These are phyloP conservation scores for Agrostemma githago DNA, from an alignment of 148 eudicot species.

Conservation along the genomic window DNA sequence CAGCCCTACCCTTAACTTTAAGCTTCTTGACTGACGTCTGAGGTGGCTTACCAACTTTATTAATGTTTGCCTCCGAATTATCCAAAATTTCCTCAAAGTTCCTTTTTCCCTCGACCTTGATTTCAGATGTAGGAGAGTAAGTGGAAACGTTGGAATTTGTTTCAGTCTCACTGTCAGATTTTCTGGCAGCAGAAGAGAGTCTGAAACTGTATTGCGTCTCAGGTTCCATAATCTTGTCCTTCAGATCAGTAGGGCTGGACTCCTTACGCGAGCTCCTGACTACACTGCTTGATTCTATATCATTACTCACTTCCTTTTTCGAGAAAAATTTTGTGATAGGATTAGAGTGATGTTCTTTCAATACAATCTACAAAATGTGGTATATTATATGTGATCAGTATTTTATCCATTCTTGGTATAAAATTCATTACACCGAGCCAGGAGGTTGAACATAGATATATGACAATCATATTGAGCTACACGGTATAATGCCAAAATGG, in stretches of 20 bases:
- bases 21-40: constrained; percentile 48
- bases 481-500: background rate
- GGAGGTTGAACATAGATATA: background rate
- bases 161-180: constrained; percentile 24
- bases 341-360: constrained; percentile 51
- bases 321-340: constrained; percentile 73
- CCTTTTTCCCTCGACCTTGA: constrained; percentile 41
- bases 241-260: constrained; percentile 18
- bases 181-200: background rate
- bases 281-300: constrained; percentile 29
- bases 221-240: constrained; percentile 40
- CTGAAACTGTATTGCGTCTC: constrained; percentile 18
- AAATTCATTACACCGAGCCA: background rate
- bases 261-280: constrained; percentile 23
- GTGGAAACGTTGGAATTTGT: constrained; percentile 22
- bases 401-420: background rate
- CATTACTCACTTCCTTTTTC: constrained; percentile 36
- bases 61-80: constrained; percentile 32
- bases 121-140: constrained; percentile 18
- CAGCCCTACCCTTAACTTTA: constrained; percentile 34
- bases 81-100: constrained; percentile 37
- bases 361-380: constrained; percentile 46
- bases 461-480: background rate
- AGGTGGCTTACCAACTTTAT: constrained; percentile 23
- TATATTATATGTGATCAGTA: constrained; percentile 6